These are phyloP conservation scores for Termitomyces sp. DNA, from an alignment of 768 basidiomycete species.

Conservation along the genomic window DNA sequence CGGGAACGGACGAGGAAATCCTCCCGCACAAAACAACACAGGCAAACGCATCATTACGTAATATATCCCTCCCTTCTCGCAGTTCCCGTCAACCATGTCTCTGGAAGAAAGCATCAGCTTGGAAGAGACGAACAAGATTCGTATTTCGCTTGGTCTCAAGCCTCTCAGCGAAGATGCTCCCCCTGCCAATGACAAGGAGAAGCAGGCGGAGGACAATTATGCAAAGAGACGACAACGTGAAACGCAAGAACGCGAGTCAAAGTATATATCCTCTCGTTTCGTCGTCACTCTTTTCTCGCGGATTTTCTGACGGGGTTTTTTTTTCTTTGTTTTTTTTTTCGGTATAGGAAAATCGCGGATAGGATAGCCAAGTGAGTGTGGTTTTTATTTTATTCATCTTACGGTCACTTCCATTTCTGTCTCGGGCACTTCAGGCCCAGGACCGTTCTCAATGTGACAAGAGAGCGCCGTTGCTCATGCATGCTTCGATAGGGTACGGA, in stretches of 20 bases:
- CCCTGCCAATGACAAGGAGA: constrained; percentile 70
- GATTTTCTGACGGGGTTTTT: constrained; percentile 19
- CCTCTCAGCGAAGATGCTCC: constrained; percentile 82
- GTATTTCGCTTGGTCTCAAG: constrained; percentile 89
- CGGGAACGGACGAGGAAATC: constrained; percentile 7
- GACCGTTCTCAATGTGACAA: constrained; percentile 15
- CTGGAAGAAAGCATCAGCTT: constrained; percentile 89
- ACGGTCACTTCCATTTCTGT: constrained; percentile 46
- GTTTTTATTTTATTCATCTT: constrained; percentile 14
- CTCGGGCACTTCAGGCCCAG: constrained; percentile 34
- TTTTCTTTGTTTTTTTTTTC: neutral
- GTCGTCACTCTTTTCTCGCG: constrained; percentile 9
- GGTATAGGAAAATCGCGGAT: constrained; percentile 62
- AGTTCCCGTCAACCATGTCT: constrained; percentile 52
- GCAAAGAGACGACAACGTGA: constrained; percentile 64
- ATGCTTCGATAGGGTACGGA: constrained; percentile 72
- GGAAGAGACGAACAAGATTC: constrained; percentile 95
- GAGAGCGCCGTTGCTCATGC: constrained; percentile 36
- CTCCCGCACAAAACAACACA: constrained; percentile 4
- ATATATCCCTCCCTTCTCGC: constrained; percentile 10
- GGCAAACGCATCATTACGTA: constrained; percentile 17
- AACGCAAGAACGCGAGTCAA: constrained; percentile 65
- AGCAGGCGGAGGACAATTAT: constrained; percentile 86
- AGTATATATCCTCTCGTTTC: constrained; percentile 39
- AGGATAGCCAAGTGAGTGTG: constrained; percentile 87